Conservation (phyloP, 768 basidiomycete species). For the Pleurotus eryngii region DNA sequence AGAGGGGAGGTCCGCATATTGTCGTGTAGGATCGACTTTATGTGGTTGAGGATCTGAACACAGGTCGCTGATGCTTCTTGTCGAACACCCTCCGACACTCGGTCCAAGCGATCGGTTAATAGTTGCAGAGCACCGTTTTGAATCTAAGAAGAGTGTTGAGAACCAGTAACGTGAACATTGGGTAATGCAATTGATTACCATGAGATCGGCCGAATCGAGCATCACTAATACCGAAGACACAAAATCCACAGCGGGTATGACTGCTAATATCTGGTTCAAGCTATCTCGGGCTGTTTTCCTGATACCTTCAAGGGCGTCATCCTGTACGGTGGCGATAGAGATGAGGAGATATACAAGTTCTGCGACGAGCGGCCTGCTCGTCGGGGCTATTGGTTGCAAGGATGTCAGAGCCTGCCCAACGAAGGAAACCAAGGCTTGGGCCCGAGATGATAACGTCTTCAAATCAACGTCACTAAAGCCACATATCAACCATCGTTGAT, state of each 20-base stretch:
- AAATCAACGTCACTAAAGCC: conserved; percentile 57
- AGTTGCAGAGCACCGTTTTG: conserved; percentile 69
- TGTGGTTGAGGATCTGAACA: conserved; percentile 46
- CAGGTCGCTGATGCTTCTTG: conserved; percentile 46
- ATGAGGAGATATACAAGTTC: conserved; percentile 48
- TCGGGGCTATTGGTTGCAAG: conserved; percentile 11
- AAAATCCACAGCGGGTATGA: conserved; percentile 74
- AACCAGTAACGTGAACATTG: not conserved
- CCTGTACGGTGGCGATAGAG: conserved; percentile 37
- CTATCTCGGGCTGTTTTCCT: conserved; percentile 44
- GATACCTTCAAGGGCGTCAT: conserved; percentile 40
- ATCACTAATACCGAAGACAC: conserved; percentile 52
- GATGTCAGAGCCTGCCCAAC: conserved; percentile 49
- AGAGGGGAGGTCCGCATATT: conserved; percentile 35
- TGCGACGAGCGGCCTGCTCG: conserved; percentile 25
- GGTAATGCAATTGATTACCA: conserved; percentile 35
- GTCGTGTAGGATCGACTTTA: conserved; percentile 45
- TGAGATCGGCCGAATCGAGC: conserved; percentile 47
- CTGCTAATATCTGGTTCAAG: conserved; percentile 50
- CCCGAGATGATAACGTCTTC: conserved; percentile 44
- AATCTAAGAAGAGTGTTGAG: conserved; percentile 22
- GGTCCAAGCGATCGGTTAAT: conserved; percentile 60
- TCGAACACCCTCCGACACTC: conserved; percentile 56
- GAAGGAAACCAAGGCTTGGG: conserved; percentile 67
- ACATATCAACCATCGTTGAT: not conserved